Base-by-base conservation (phyloP, 352 stramenopile genomes). In the Phytopythium sindhum region DNA sequence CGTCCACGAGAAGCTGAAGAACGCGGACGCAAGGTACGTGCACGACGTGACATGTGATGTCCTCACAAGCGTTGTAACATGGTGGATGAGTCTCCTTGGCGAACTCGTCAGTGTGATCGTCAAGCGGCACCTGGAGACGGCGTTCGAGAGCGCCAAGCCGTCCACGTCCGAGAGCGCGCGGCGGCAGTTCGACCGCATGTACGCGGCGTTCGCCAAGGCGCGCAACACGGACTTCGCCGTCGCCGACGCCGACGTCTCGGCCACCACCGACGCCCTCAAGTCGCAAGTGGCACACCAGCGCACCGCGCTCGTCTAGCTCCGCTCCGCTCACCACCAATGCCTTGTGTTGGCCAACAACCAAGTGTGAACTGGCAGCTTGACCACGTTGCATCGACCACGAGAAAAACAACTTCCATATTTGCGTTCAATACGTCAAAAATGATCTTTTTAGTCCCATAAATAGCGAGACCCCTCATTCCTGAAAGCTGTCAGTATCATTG, bases 1-100 rank as follows among this genome's bases (percentile, higher is more conserved):
- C 56, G 90, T 98, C 55, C 93, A 98, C 69, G 83, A 97, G 51
- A 90, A 91, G 60, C 77, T 97, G n/a, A 78, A 77, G 17, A 66
- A 73, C 23, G 62, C 88, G 15, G 53, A 63, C 33, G 86, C 78
- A 29, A 82, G 72, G 80, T 89, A 74, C 68, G 76, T 83, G 42
- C 19, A 14, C 42, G 5, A 9, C 42, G 19, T 47, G 42, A 14
- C 21, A 14, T 23, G 42, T 2, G 7, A 21, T 21, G 5, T 24
- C 19, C 21, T 8, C 39, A 10, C 21, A 24, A 41, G 28, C 28
- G 29, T 57, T 6, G n/a, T 41, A 24, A 57, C 50, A 8, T 11
- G 26, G 19, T 52, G 29, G 19, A n/a, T 62, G 55, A 53, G 31
- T 9, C 59, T 37, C 19, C 17, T 26, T 42, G 12, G 14, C 44